These are phyloP conservation scores for Penicillium paradoxum DNA, from an alignment of 495 filamentous ascomycete species.

Conservation along the genomic window DNA sequence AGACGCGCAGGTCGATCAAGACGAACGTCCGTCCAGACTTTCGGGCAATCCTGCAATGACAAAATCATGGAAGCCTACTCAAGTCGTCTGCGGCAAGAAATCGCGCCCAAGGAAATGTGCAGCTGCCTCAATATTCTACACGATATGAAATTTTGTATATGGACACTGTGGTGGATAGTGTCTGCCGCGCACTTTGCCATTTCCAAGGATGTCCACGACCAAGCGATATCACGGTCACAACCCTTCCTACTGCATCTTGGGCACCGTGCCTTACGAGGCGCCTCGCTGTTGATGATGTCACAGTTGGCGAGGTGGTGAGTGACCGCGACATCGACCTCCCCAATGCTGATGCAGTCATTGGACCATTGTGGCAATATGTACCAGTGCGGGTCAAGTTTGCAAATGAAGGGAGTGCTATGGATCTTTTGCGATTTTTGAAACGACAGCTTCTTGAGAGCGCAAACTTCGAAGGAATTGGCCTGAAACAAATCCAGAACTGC, in stretches of 20 bases:
- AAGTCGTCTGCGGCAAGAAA: slow-evolving; percentile 29
- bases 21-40: not conserved
- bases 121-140: slow-evolving; percentile 22
- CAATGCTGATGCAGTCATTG: slow-evolving; percentile 30
- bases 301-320: slow-evolving; percentile 49
- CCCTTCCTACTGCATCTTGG: slow-evolving; percentile 52
- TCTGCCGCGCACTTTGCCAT: slow-evolving; percentile 24
- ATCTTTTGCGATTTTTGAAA: slow-evolving; percentile 18
- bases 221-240: slow-evolving; percentile 44
- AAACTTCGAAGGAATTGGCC: slow-evolving; percentile 9
- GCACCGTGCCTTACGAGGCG: slow-evolving; percentile 45
- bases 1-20: not conserved
- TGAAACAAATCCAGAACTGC: slow-evolving; percentile 8
- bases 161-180: slow-evolving; percentile 17
- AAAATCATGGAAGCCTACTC: slow-evolving; percentile 6
- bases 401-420: slow-evolving; percentile 13
- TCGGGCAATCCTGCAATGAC: not conserved
- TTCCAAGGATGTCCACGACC: slow-evolving; percentile 29
- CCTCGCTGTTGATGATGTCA: slow-evolving; percentile 37
- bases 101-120: slow-evolving; percentile 43
- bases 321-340: slow-evolving; percentile 35
- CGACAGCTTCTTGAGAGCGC: slow-evolving; percentile 11
- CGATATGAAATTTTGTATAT: slow-evolving; percentile 30
- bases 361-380: slow-evolving; percentile 21
- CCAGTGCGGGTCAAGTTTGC: slow-evolving; percentile 19